Evolutionary conservation across 768 basidiomycete genomes (phyloP).

Genomic region (Macrolepiota fuliginosa): DNA sequence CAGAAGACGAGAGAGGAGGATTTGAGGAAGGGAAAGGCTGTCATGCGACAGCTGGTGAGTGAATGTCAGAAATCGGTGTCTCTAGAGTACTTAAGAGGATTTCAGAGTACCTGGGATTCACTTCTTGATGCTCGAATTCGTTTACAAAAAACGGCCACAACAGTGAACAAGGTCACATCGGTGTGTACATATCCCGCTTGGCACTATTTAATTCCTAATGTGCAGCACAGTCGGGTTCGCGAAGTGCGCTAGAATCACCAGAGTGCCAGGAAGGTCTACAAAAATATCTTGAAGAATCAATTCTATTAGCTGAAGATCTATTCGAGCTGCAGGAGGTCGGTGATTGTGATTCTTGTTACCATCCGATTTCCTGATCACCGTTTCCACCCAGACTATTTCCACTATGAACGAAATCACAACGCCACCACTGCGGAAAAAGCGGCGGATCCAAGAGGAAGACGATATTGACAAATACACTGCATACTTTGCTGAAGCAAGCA

Average conservation of each 20-base stretch:
- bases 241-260: constrained; percentile 32
- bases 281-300: constrained; percentile 59
- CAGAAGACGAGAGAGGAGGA: constrained; percentile 66
- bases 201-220: constrained; percentile 5
- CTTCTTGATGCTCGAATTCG: constrained; percentile 90
- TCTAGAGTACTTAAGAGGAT: neutral
- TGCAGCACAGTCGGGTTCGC: constrained; percentile 29
- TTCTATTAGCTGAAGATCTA: constrained; percentile 62
- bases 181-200: constrained; percentile 36
- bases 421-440: constrained; percentile 58
- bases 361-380: neutral
- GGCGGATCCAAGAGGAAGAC: constrained; percentile 35
- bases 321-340: constrained; percentile 66
- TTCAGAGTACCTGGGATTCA: constrained; percentile 79
- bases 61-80: neutral
- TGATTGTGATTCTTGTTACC: neutral
- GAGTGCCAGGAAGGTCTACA: constrained; percentile 45
- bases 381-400: constrained; percentile 38
- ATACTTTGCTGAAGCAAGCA: constrained; percentile 42
- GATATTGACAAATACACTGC: constrained; percentile 27
- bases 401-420: constrained; percentile 43
- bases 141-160: constrained; percentile 74
- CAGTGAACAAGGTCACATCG: constrained; percentile 63
- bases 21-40: constrained; percentile 77
- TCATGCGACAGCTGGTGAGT: constrained; percentile 80